Evolutionary conservation across 2,329 filamentous ascomycete genomes (phyloP), one percentile per base, ranked within the genome.

Genomic region (Ophioceras dolichostomum): DNA sequence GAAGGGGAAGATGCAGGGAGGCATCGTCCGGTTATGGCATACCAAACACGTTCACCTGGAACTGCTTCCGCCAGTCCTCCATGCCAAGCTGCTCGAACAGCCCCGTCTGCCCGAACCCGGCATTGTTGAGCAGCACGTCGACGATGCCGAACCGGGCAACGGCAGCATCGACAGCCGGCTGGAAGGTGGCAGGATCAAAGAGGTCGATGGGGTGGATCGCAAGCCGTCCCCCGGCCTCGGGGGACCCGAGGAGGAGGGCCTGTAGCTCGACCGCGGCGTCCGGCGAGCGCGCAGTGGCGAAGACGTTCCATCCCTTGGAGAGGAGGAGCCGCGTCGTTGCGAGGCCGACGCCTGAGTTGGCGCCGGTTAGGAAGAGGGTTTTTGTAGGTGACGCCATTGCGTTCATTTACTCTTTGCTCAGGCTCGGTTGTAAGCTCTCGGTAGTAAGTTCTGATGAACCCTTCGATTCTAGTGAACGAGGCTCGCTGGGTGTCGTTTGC

Each of bases 101-200:
- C 22, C 57, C 55, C 19, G 58, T 57, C 24, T 66, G 49, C 32
- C 58, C 54, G 47, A 65, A 66, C 21, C 64, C 66, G 8, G 43
- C 43, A 29, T 45, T 45, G 43, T 41, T 45, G 32, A 45, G 26
- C 16, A 45, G 30, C 7, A 45, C 32, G 22, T 45, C 43, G 27
- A 45, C 20, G 34, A 39, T 32, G 16, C 38, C 38, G 20, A 42
- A 38, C 3, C 21, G 24, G 4, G 36, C 26, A 4, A 36, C 32
- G 4, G 41, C 34, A 4, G 32, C 35, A 12, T 33, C 28, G 17
- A 43, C 32, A 4, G 36, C 32, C 6, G 21, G 3, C 9, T 41
- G 28, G 24, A 39, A 34, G 16, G 37, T 34, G 22, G 36, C 39
- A 17, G 27, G 8, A 12, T 26, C 22, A 7, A 26, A 12, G 8